Conservation (phyloP, 345 rosid genomes). For the Diplotaxis tenuifolia region DNA sequence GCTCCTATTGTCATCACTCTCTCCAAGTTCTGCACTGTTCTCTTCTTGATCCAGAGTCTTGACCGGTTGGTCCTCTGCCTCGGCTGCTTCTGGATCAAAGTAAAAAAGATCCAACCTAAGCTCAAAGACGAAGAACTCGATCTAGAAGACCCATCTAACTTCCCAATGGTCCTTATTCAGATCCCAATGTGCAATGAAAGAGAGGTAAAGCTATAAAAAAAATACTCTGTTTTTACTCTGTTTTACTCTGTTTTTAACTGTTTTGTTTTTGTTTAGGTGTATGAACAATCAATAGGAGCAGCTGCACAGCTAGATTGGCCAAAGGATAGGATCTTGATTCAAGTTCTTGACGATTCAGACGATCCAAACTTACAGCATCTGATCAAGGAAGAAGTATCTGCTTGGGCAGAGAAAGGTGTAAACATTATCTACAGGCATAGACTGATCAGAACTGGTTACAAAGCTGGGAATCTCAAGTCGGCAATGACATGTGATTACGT, state of each 20-base stretch:
- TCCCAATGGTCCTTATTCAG: not conserved
- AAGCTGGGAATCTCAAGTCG: not conserved
- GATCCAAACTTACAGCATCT: not conserved
- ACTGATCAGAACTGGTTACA: not conserved
- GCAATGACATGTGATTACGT: not conserved
- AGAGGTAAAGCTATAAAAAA: not conserved
- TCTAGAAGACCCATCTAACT: not conserved
- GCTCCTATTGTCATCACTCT: not conserved
- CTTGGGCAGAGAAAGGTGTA: not conserved
- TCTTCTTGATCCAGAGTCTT: not conserved
- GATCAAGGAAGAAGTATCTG: not conserved
- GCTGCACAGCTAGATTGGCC: not conserved
- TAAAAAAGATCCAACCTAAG: not conserved
- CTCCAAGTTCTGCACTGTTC: not conserved
- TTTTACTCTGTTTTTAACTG: not conserved
- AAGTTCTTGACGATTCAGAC: not conserved
- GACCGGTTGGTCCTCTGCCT: not conserved
- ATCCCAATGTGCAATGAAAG: not conserved
- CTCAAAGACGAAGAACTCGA: not conserved
- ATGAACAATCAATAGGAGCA: not conserved
- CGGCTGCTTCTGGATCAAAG: not conserved
- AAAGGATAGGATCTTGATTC: not conserved
- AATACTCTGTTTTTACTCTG: not conserved
- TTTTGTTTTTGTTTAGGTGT: not conserved
- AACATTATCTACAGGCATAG: not conserved